Evolutionary conservation across 352 stramenopile genomes (phyloP).

Genomic region (Pythium insidiosum): DNA sequence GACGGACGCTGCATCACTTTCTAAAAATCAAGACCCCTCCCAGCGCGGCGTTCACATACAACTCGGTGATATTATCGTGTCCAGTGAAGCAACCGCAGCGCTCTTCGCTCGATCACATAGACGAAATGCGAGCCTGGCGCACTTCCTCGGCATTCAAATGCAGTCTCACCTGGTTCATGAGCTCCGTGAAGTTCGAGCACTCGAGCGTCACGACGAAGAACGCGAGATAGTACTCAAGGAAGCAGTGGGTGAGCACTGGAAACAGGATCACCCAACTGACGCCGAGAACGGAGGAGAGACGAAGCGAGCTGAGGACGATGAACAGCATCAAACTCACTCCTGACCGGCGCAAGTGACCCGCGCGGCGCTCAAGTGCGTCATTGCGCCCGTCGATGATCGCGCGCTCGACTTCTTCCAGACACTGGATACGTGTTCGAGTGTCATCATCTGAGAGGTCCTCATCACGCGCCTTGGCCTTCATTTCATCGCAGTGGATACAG

Average conservation of each 20-base stretch:
- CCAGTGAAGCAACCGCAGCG: no score
- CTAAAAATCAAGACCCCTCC: no score
- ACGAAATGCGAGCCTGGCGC: no score
- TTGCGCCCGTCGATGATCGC: conserved; percentile 30
- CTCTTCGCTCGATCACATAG: no score
- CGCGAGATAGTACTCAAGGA: conserved; percentile 60
- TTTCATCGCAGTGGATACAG: conserved; percentile 35
- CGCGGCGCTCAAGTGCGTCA: conserved; percentile 28
- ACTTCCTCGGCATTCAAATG: conserved; percentile 32
- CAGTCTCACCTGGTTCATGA: conserved; percentile 59
- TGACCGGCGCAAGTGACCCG: conserved; percentile 28
- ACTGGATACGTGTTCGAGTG: conserved; percentile 8
- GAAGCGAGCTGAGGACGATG: conserved; percentile 19
- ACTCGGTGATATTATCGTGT: no score
- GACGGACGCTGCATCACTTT: no score
- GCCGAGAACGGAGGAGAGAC: conserved; percentile 11
- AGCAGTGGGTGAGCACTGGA: conserved; percentile 22
- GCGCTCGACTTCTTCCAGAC: conserved; percentile 38
- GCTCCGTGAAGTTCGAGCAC: conserved; percentile 73
- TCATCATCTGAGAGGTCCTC: neutral
- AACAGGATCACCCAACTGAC: conserved; percentile 23
- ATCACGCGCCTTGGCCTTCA: conserved; percentile 10
- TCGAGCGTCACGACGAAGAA: conserved; percentile 81
- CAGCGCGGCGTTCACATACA: no score
- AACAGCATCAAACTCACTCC: conserved; percentile 20